These are phyloP conservation scores for Pythium periplocum DNA, from an alignment of 352 stramenopile species.

Conservation along the genomic window DNA sequence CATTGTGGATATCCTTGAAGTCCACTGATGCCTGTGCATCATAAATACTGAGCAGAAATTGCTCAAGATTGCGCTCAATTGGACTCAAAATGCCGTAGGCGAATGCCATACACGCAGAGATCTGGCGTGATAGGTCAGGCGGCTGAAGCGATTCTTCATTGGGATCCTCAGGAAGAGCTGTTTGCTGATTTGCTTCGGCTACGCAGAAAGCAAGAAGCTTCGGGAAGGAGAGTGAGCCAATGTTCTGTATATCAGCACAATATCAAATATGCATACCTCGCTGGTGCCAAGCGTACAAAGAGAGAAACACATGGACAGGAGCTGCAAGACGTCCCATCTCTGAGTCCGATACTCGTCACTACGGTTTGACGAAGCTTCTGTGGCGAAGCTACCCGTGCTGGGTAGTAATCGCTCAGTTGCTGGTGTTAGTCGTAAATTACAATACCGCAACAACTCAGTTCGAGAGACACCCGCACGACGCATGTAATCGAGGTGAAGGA, in stretches of 20 bases:
- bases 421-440: constrained; percentile 30
- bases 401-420: constrained; percentile 33
- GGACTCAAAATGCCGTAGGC: constrained; percentile 30
- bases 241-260: neutral
- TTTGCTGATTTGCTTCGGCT: neutral
- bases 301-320: constrained; percentile 48
- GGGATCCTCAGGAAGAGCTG: neutral
- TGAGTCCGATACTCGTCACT: constrained; percentile 16
- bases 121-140: constrained; percentile 30
- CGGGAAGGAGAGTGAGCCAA: neutral
- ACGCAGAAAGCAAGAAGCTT: neutral
- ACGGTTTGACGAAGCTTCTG: constrained; percentile 28
- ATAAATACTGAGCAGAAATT: constrained; percentile 11
- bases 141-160: neutral
- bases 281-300: constrained; percentile 40
- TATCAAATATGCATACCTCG: constrained; percentile 14
- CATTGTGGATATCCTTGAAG: constrained; percentile 21
- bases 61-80: constrained; percentile 6
- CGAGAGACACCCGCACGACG: constrained; percentile 43
- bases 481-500: constrained; percentile 55
- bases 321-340: constrained; percentile 59
- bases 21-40: neutral
- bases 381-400: constrained; percentile 11
- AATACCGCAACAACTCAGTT: constrained; percentile 53
- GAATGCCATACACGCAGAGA: constrained; percentile 37